A percentile compares a stretch with the other conserved stretches of the same genome.
Conservation (phyloP, 2,329 filamentous ascomycete genomes). For the Incumbomyces delicatus region DNA sequence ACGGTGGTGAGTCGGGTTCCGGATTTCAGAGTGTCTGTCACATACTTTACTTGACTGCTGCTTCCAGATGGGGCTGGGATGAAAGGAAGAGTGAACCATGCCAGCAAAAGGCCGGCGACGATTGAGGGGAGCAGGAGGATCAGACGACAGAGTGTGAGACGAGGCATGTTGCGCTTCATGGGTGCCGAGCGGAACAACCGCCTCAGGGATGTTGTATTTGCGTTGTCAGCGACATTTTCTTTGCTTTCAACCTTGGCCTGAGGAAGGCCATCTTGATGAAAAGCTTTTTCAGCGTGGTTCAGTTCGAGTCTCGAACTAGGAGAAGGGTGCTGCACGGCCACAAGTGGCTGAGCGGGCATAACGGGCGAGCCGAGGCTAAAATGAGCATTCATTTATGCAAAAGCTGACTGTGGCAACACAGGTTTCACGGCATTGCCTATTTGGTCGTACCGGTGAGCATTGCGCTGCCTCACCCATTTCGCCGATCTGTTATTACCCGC, state of each 20-base stretch:
- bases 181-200: neutral
- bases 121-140: neutral
- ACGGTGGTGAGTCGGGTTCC: neutral
- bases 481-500: too few species aligned
- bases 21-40: neutral
- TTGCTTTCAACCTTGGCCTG: neutral
- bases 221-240: too few species aligned
- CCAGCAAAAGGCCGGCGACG: neutral
- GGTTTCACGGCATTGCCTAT: too few species aligned
- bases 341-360: too few species aligned
- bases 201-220: neutral
- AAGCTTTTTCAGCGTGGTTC: too few species aligned
- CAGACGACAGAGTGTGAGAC: neutral
- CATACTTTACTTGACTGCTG: neutral
- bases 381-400: too few species aligned
- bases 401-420: too few species aligned
- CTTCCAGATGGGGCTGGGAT: too few species aligned
- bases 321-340: too few species aligned
- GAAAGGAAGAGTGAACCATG: slow-evolving; percentile 3
- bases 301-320: neutral
- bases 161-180: neutral
- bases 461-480: too few species aligned
- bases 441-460: too few species aligned
- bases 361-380: too few species aligned
- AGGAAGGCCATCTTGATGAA: neutral